phyloP scores from a whole-genome alignment of 495 filamentous ascomycete genomes.

The Tuber microsphaerosporum region DNA sequence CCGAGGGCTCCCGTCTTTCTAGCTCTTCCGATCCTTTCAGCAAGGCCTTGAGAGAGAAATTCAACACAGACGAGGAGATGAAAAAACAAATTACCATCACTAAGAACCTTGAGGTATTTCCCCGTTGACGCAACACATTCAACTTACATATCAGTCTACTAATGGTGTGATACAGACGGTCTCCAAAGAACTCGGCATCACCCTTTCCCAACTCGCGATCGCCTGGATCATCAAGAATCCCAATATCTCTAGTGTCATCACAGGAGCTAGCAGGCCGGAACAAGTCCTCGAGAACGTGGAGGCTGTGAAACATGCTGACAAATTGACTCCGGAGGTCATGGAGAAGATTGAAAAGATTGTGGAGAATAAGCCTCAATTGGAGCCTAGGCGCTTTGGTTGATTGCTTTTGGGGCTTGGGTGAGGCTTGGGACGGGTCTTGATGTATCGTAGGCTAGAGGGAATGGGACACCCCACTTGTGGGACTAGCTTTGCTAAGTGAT shows the following conservation, averaged over 20 bases:
- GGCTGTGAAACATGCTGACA: slow-evolving; percentile 55
- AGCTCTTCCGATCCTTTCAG: slow-evolving; percentile 49
- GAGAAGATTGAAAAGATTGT: slow-evolving; percentile 62
- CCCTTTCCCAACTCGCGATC: slow-evolving; percentile 60
- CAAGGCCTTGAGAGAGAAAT: slow-evolving; percentile 46
- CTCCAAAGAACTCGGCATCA: slow-evolving; percentile 60
- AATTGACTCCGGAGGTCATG: slow-evolving; percentile 61
- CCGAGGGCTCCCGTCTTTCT: slow-evolving; percentile 52
- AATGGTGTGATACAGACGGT: slow-evolving; percentile 43
- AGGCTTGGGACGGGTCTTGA: neutral
- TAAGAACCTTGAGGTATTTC: slow-evolving; percentile 32
- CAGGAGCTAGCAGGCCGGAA: slow-evolving; percentile 62
- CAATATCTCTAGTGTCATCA: slow-evolving; percentile 67
- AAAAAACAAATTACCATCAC: slow-evolving; percentile 26
- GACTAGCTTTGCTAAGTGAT: neutral
- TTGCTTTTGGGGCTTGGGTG: neutral
- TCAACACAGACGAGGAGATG: slow-evolving; percentile 42
- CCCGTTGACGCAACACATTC: neutral
- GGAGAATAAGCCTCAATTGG: slow-evolving; percentile 54
- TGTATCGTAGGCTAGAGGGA: neutral
- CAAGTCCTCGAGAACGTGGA: slow-evolving; percentile 67
- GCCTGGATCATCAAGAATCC: slow-evolving; percentile 76
- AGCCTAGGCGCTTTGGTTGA: slow-evolving; percentile 34
- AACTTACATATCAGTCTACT: neutral
- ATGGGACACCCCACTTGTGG: neutral